Evolutionary conservation across 805 yeast genomes (phyloP).

Genomic region (Saccharomycopsis malanga): DNA sequence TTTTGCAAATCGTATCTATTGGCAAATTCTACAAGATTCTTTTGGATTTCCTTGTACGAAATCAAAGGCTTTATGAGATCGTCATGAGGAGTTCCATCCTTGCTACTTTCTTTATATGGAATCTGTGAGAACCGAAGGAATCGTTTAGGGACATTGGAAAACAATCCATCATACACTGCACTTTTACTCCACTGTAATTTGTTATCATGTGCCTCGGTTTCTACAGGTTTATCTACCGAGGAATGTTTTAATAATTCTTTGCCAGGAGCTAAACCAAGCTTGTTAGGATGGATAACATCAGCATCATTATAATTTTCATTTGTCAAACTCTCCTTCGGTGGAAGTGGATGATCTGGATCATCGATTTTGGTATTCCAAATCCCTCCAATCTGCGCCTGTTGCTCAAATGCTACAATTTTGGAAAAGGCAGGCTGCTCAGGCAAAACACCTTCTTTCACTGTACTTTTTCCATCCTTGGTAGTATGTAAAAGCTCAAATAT

Average conservation of each 20-base stretch:
- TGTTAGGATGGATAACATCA: constrained; percentile 25
- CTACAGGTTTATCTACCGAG: constrained; percentile 15
- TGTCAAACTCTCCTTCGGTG: constrained; percentile 30
- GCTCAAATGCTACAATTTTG: constrained; percentile 32
- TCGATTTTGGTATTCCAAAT: constrained; percentile 30
- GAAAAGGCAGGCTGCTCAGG: constrained; percentile 25
- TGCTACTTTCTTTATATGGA: constrained; percentile 18
- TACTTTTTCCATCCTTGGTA: constrained; percentile 25
- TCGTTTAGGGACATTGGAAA: constrained; percentile 34
- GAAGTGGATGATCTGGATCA: constrained; percentile 24
- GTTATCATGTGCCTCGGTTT: neutral
- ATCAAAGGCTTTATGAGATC: constrained; percentile 33
- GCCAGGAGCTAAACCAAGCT: neutral
- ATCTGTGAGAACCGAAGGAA: constrained; percentile 31
- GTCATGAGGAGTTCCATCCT: constrained; percentile 20
- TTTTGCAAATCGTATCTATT: constrained; percentile 27
- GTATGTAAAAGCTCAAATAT: constrained; percentile 30
- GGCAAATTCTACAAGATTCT: constrained; percentile 28
- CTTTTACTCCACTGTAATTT: constrained; percentile 32
- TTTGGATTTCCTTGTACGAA: constrained; percentile 31
- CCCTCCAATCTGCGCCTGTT: constrained; percentile 32
- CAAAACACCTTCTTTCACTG: constrained; percentile 12
- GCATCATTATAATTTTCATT: constrained; percentile 32
- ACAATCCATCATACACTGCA: constrained; percentile 33
- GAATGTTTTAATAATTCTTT: neutral